Evolutionary conservation across 805 yeast species (phyloP).

Genomic region (Lipomyces spencermartinsiae): DNA sequence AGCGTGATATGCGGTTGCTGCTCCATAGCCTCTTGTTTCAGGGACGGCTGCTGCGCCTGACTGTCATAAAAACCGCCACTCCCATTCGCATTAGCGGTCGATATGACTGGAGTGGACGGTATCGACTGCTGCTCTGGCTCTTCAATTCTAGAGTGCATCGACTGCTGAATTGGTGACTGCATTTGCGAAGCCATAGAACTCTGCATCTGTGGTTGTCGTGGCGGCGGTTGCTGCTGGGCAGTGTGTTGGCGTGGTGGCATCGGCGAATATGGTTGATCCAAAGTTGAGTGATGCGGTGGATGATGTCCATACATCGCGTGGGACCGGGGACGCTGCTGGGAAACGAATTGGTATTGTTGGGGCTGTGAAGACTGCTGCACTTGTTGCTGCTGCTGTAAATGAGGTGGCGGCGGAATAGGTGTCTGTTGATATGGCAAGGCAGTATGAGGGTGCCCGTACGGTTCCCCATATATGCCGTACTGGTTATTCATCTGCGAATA

Average conservation of each 20-base stretch:
- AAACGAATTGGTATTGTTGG: not conserved
- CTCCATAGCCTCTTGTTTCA: not conserved
- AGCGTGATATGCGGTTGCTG: slow-evolving; percentile 11
- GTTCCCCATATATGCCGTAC: slow-evolving; percentile 7
- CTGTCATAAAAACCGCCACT: slow-evolving; percentile 9
- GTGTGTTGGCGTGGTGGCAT: not conserved
- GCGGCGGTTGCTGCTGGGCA: slow-evolving; percentile 5
- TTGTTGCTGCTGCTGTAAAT: slow-evolving; percentile 14
- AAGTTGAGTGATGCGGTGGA: slow-evolving; percentile 9
- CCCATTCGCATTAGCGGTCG: slow-evolving; percentile 1
- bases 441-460: not conserved
- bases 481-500: not conserved
- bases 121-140: too few species aligned
- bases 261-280: slow-evolving; percentile 8
- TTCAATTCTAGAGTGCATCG: not conserved
- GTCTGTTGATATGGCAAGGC: not conserved
- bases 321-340: slow-evolving; percentile 8
- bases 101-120: not conserved
- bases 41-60: not conserved
- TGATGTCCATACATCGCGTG: slow-evolving; percentile 11
- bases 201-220: slow-evolving; percentile 6
- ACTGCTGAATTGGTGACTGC: not conserved
- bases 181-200: not conserved
- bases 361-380: not conserved
- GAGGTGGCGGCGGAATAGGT: not conserved